These are phyloP conservation scores for Ceratobasidium sp. DNA, from an alignment of 1,284 basidiomycete species.

Conservation along the genomic window DNA sequence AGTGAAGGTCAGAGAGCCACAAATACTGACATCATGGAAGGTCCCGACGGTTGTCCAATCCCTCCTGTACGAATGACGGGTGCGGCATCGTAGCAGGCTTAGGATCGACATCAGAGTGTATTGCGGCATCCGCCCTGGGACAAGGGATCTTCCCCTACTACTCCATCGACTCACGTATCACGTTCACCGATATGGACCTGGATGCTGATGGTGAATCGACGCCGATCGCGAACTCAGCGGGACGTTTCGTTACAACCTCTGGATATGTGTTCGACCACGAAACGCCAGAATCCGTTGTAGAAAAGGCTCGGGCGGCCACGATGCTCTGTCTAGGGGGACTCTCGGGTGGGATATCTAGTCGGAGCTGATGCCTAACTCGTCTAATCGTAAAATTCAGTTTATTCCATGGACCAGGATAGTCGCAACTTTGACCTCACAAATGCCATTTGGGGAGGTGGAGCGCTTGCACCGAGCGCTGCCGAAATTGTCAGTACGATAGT, in stretches of 20 bases:
- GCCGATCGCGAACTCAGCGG: conserved; percentile 2
- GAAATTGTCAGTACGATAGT: conserved; percentile 15
- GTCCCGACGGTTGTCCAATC: conserved; percentile 1
- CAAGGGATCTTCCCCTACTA: conserved; percentile 37
- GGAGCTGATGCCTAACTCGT: neutral
- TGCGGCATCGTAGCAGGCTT: conserved; percentile 9
- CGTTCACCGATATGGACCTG: neutral
- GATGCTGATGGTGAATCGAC: neutral
- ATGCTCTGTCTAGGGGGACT: conserved; percentile 24
- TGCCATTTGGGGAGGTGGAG: conserved; percentile 30
- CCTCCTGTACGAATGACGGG: conserved; percentile 24
- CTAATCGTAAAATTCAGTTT: neutral
- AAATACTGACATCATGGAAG: too few relatives aligned
- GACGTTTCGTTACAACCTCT: conserved; percentile 11
- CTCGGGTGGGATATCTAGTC: conserved; percentile 1
- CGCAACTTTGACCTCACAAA: conserved; percentile 24
- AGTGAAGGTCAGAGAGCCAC: too few relatives aligned
- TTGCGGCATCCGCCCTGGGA: conserved; percentile 1
- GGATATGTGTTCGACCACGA: conserved; percentile 33
- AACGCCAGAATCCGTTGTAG: conserved; percentile 17
- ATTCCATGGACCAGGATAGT: conserved; percentile 28
- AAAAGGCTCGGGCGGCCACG: conserved; percentile 28
- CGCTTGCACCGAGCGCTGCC: conserved; percentile 14
- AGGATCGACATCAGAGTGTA: conserved; percentile 29
- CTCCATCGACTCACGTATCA: conserved; percentile 2